Conservation (phyloP, 208 protist species). For the Crithidia bombi region DNA sequence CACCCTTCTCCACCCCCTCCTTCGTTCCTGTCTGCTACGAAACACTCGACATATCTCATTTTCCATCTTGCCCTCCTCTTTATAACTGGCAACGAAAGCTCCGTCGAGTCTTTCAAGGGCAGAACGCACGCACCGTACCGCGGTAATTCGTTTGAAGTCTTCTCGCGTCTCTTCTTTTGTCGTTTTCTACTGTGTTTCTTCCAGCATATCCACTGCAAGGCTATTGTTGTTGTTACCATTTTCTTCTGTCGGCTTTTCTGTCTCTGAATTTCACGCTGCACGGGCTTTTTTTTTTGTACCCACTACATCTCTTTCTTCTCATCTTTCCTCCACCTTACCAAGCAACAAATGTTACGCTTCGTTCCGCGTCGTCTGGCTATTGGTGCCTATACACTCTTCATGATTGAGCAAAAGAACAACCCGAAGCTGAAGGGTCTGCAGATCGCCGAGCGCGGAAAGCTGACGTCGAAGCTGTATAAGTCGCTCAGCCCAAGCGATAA, state of each 20-base stretch:
- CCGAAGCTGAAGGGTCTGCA: slow-evolving; percentile 74
- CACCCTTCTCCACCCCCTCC: too few species aligned
- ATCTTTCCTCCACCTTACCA: background rate
- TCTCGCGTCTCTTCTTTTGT: too few species aligned
- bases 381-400: slow-evolving; percentile 81
- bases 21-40: background rate
- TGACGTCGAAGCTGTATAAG: slow-evolving; percentile 86
- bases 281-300: too few species aligned
- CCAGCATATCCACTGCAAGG: too few species aligned
- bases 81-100: too few species aligned
- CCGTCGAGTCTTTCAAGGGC: background rate
- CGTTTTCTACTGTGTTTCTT: too few species aligned
- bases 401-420: slow-evolving; percentile 90
- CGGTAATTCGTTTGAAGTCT: too few species aligned
- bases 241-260: too few species aligned
- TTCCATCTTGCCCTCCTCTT: too few species aligned
- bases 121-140: background rate
- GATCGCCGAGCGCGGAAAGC: slow-evolving; percentile 71
- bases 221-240: too few species aligned
- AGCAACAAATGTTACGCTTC: slow-evolving; percentile 64
- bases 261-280: too few species aligned
- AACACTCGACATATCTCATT: too few species aligned
- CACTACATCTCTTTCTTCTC: background rate
- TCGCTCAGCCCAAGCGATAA: slow-evolving; percentile 57
- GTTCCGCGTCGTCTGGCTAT: slow-evolving; percentile 68